Percentiles rank a stretch among this genome's conserved stretches.
phyloP scores from a whole-genome alignment of 306 rosid genomes.

The Lablab purpureus region DNA sequence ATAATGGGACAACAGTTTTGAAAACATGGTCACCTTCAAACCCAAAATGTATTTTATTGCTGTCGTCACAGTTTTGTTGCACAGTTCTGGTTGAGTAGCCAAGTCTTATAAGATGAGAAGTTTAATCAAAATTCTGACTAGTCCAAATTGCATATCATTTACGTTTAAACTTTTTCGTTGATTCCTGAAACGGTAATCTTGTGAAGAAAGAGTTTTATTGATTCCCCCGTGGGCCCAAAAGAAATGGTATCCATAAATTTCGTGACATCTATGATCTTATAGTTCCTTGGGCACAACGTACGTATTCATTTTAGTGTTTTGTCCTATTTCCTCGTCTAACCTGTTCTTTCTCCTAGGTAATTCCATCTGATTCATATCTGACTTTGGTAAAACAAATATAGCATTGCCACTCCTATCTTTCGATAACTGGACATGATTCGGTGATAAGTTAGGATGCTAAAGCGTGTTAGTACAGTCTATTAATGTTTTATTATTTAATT shows the following conservation, averaged over 20 bases:
- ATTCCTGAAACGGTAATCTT: neutral
- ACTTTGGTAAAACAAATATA: neutral
- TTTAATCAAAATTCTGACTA: slow-evolving; percentile 10
- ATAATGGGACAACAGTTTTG: neutral
- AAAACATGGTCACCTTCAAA: neutral
- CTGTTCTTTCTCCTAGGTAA: neutral
- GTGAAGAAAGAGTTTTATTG: neutral
- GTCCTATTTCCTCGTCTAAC: neutral
- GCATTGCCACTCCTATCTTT: neutral
- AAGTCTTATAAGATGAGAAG: neutral
- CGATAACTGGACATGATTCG: neutral
- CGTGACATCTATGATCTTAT: neutral
- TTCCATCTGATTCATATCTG: neutral
- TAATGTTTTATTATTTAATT: too few species aligned
- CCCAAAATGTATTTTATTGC: neutral
- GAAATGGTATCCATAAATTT: neutral
- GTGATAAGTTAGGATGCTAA: neutral
- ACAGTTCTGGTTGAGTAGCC: neutral
- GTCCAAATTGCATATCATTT: neutral
- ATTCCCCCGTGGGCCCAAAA: neutral
- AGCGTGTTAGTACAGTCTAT: too few species aligned
- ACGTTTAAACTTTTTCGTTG: neutral
- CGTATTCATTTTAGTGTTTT: too few species aligned
- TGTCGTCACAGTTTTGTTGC: neutral
- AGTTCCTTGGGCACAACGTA: neutral